These are phyloP conservation scores for Xylaria digitata DNA, from an alignment of 2,329 filamentous ascomycete species.

Conservation along the genomic window DNA sequence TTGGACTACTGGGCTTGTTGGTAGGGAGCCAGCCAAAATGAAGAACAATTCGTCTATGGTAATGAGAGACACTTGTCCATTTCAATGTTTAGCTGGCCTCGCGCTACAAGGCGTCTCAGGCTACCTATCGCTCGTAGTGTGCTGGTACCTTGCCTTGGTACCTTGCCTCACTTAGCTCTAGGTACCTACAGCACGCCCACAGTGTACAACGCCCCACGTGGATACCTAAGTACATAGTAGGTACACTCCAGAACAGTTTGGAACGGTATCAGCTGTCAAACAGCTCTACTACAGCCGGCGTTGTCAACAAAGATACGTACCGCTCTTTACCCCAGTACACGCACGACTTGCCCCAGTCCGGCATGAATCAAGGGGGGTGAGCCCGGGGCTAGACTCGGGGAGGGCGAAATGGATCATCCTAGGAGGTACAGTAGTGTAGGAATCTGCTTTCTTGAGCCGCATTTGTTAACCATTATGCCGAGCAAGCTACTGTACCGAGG, in stretches of 20 bases:
- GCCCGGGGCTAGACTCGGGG: too few relatives aligned
- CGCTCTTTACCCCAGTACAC: constrained; percentile 2
- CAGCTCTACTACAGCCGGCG: not conserved
- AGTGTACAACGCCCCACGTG: too few relatives aligned
- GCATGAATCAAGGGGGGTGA: constrained; percentile 15
- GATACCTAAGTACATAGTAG: too few relatives aligned
- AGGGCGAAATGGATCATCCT: constrained; percentile 16
- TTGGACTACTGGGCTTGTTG: constrained; percentile 12
- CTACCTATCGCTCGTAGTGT: not conserved
- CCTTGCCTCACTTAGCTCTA: not conserved
- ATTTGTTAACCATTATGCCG: constrained; percentile 21
- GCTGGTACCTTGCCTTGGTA: too few relatives aligned
- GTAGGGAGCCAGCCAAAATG: constrained; percentile 13
- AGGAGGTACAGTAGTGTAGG: too few relatives aligned
- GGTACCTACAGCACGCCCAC: too few relatives aligned
- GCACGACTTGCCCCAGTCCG: not conserved
- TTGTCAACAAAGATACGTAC: not conserved
- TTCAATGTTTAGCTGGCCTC: constrained; percentile 38
- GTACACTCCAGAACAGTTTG: not conserved
- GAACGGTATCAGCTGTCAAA: not conserved
- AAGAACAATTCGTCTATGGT: constrained; percentile 5
- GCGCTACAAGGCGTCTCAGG: constrained; percentile 26
- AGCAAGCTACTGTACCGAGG: constrained; percentile 35
- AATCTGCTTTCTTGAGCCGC: constrained; percentile 38
- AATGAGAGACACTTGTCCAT: constrained; percentile 36